These are phyloP conservation scores for Saxophila tyrrhenica DNA, from an alignment of 495 filamentous ascomycete genomes.

Conservation along the genomic window DNA sequence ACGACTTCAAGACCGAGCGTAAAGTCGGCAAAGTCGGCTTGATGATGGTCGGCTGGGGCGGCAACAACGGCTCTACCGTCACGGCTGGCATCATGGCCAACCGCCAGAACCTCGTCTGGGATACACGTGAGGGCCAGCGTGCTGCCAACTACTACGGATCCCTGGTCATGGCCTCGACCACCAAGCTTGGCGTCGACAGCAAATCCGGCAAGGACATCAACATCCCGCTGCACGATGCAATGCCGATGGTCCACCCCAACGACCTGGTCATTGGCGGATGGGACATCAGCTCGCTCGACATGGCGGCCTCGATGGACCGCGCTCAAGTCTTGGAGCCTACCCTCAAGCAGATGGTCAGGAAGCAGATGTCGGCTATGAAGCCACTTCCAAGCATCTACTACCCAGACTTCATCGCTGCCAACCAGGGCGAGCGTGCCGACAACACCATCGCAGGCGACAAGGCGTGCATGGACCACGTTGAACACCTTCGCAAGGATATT, in stretches of 20 bases:
- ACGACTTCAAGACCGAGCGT: constrained; percentile 96
- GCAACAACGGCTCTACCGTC: constrained; percentile 96
- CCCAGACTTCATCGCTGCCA: constrained; percentile 97
- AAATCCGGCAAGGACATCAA: constrained; percentile 85
- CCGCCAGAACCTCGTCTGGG: constrained; percentile 74
- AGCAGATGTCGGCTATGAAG: constrained; percentile 83
- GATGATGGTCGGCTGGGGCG: constrained; percentile 97
- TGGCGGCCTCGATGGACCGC: constrained; percentile 90
- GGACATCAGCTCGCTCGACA: constrained; percentile 86
- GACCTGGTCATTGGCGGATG: constrained; percentile 92
- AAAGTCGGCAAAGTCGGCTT: constrained; percentile 86
- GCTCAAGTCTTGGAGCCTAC: constrained; percentile 87
- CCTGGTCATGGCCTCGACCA: constrained; percentile 87
- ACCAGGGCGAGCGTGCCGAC: constrained; percentile 95
- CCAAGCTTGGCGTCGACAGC: constrained; percentile 85
- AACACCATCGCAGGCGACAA: constrained; percentile 77
- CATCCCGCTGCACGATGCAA: constrained; percentile 84
- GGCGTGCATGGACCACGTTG: constrained; percentile 74
- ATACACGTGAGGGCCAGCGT: constrained; percentile 77
- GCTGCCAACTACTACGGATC: constrained; percentile 96
- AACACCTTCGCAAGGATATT: constrained; percentile 90
- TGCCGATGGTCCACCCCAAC: constrained; percentile 97
- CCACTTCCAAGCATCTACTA: constrained; percentile 96
- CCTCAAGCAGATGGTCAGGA: constrained; percentile 75
- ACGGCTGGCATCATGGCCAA: constrained; percentile 97